Base-by-base conservation (phyloP, 257 asterid genomes). In the Jacaranda copaia region DNA sequence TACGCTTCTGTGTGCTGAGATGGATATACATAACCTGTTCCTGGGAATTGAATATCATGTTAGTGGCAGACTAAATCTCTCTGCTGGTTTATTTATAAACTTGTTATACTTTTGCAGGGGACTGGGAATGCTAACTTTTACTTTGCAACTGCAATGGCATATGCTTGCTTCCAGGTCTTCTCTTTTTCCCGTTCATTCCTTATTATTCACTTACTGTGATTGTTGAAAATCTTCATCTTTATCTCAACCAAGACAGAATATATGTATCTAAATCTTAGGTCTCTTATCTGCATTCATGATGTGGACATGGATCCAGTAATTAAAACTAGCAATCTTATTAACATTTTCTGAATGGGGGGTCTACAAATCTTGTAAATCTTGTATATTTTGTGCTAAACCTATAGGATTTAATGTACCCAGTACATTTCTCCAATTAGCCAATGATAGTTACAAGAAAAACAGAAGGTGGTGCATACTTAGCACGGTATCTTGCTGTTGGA, bases 101-200 rank as follows among this genome's bases (percentile, higher is more conserved):
- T 78, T 51, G 70, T 38, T 48, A 10, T 20, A 35, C 63, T 52
- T 74, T 80, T 82, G 83, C 95, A 96, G 99, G 99, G 99, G 40
- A 96, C 99, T 39, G 99, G 99, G 67, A 95, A 95, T 85, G 97
- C 99, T 55, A 96, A 96, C 88, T 96, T 96, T 73, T 96, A 96
- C 87, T 96, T 88, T 82, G 97, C 97, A 77, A 93, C 98, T 69
- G 97, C 93, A 59, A 93, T 95, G 85, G 98, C 92, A 10, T 93
- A 93, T 74, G 96, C 98, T 82, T 91, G 96, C 81, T 93, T 95
- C 81, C 99, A 95, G 99, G 99, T 95, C 58, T 73, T 60, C 32
- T 76, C 56, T 68, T 59, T 72, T 68, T 62, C 66, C 8, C 66
- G 16, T 71, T 63, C 74, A 9, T 69, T 77, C 46, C 53, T 74